Base-by-base conservation (phyloP, 192 early-diverging fungal species). In the Linnemannia schmuckeri region DNA sequence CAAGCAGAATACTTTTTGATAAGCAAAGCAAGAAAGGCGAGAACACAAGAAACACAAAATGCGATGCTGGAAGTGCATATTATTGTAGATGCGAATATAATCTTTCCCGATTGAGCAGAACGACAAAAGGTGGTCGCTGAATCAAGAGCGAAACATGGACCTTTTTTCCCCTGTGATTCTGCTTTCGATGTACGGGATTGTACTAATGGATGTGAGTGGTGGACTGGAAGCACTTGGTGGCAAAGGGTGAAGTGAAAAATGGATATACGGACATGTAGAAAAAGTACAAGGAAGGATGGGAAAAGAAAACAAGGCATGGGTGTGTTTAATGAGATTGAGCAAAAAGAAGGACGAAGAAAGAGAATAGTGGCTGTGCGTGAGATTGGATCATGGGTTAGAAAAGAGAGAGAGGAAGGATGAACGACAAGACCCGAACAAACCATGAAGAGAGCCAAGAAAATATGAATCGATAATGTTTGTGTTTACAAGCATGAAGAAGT, bases 301-400 rank as follows among this genome's bases (percentile, higher is more conserved):
- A 8, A 27, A 57, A 57, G 24, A 0, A n/a, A 9, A 57, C 0
- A 9, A 57, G 24, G 5, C 24, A 0, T 10, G n/a, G 8, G n/a
- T 57, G 55, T 27, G 9, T 27, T 27, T n/a, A 27, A 24, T 55
- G 6, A 22, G 49, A 20, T 52, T 52, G 49, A 52, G 49, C 57
- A 13, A 33, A 30, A 13, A 33, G 13, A 27, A 57, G 55, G 55
- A 27, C 8, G 8, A 27, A 66, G n/a, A 27, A 12, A 66, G 27
- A 66, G n/a, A 6, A 66, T 30, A 66, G 61, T 66, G 61, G 61
- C 61, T 66, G 61, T 66, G 61, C 61, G 61, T 27, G 61, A 33
- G 61, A 57, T 57, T 57, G n/a, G n/a, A 27, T 0, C 6, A n/a
- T 7, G 55, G 24, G 27, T 6, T n/a, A 1, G 24, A n/a, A 30